A percentile compares a stretch with the other conserved stretches of the same genome.
phyloP scores from a whole-genome alignment of 2,329 filamentous ascomycete genomes.

The Neofusicoccum laricinum region DNA sequence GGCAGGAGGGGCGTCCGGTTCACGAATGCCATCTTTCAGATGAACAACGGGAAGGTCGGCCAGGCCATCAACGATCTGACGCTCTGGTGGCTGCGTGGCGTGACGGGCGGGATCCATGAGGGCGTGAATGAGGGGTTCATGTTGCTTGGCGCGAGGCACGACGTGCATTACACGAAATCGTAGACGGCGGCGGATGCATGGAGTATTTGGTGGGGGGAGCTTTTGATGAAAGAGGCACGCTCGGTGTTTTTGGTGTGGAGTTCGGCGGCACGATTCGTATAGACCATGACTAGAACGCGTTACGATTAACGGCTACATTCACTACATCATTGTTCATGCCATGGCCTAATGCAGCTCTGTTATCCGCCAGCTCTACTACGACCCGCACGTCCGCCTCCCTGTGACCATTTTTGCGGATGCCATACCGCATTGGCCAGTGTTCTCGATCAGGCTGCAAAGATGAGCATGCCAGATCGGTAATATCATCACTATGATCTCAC shows the following conservation, averaged over 20 bases:
- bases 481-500: too few species aligned
- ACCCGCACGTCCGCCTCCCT: too few species aligned
- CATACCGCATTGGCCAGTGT: too few species aligned
- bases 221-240: background rate
- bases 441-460: too few species aligned
- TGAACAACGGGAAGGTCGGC: constrained; percentile 65
- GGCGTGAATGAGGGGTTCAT: constrained; percentile 56
- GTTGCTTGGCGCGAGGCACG: constrained; percentile 3
- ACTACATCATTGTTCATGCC: too few species aligned
- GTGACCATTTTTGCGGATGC: too few species aligned
- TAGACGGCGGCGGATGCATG: background rate
- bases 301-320: background rate
- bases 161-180: background rate
- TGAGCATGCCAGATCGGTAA: too few species aligned
- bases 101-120: constrained; percentile 66
- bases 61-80: constrained; percentile 55
- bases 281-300: background rate
- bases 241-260: background rate
- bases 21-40: constrained; percentile 54
- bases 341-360: too few species aligned
- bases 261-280: background rate
- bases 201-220: background rate
- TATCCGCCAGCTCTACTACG: too few species aligned
- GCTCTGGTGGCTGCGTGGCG: constrained; percentile 61
- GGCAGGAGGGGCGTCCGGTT: constrained; percentile 53